Conservation (phyloP, 768 basidiomycete species). For the Tulasnella sp. region DNA sequence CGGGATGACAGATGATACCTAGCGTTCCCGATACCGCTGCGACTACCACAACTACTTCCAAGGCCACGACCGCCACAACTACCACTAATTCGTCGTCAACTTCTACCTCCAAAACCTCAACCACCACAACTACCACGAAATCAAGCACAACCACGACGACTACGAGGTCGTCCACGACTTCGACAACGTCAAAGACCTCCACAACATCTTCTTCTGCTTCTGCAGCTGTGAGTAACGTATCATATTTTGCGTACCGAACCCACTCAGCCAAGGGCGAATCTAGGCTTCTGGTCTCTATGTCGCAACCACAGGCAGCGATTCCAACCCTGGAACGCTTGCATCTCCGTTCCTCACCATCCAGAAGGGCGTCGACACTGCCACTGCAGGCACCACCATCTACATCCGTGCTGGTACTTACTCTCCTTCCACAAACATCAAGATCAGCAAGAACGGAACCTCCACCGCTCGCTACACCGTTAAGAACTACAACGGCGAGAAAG, state of each 20-base stretch:
- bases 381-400: constrained; percentile 16
- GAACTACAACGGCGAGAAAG: constrained; percentile 19
- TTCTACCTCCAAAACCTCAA: no score
- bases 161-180: background rate
- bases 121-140: background rate
- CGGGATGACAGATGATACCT: background rate
- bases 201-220: background rate
- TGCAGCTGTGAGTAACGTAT: background rate
- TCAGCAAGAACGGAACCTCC: constrained; percentile 12
- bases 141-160: background rate
- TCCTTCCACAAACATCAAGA: constrained; percentile 16
- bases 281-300: constrained; percentile 12
- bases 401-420: constrained; percentile 17
- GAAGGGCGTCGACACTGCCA: constrained; percentile 12
- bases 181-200: background rate
- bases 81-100: background rate
- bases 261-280: background rate
- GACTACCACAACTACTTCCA: no score
- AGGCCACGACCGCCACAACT: background rate
- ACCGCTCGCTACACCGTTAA: constrained; percentile 10
- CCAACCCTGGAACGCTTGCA: constrained; percentile 17
- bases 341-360: constrained; percentile 16
- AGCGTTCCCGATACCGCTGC: background rate
- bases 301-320: constrained; percentile 10
- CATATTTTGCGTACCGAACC: background rate